phyloP scores from a whole-genome alignment of 768 basidiomycete genomes.

The Termitomyces sp. region DNA sequence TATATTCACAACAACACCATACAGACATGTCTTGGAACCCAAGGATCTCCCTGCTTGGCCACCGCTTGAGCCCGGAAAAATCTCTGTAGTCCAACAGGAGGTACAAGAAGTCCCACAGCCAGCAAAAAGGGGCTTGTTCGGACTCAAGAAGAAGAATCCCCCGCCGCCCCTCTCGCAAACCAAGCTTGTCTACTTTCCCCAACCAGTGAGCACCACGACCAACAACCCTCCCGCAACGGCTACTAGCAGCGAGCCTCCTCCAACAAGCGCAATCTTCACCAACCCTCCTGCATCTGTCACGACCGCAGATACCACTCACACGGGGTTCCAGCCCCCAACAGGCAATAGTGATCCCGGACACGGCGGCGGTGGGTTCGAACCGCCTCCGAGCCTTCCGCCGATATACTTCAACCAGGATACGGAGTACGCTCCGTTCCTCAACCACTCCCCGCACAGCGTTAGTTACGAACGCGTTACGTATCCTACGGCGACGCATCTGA shows the following conservation, averaged over 20 bases:
- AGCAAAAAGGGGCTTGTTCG: slow-evolving; percentile 39
- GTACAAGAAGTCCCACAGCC: background rate
- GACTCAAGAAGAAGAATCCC: slow-evolving; percentile 35
- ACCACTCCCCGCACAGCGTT: slow-evolving; percentile 64
- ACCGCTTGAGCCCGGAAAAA: slow-evolving; percentile 28
- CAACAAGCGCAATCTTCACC: background rate
- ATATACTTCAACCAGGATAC: slow-evolving; percentile 43
- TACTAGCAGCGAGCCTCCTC: slow-evolving; percentile 7
- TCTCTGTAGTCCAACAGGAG: slow-evolving; percentile 26
- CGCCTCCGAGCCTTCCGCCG: slow-evolving; percentile 19
- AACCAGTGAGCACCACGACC: slow-evolving; percentile 4
- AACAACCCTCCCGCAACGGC: slow-evolving; percentile 6
- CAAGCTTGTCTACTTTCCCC: slow-evolving; percentile 26
- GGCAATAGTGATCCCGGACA: background rate
- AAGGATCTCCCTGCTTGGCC: slow-evolving; percentile 44
- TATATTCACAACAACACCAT: slow-evolving; percentile 57
- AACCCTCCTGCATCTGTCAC: background rate
- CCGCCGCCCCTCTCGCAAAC: slow-evolving; percentile 14
- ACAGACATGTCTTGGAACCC: slow-evolving; percentile 53
- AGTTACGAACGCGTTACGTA: slow-evolving; percentile 53
- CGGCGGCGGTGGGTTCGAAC: no score
- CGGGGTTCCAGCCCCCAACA: background rate
- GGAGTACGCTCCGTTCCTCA: slow-evolving; percentile 52
- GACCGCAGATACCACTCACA: background rate
- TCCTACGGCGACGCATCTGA: slow-evolving; percentile 73